A percentile compares a stretch with the other conserved stretches of the same genome.
Conservation (phyloP, 2,329 filamentous ascomycete genomes). For the Trichoderma koningii region DNA sequence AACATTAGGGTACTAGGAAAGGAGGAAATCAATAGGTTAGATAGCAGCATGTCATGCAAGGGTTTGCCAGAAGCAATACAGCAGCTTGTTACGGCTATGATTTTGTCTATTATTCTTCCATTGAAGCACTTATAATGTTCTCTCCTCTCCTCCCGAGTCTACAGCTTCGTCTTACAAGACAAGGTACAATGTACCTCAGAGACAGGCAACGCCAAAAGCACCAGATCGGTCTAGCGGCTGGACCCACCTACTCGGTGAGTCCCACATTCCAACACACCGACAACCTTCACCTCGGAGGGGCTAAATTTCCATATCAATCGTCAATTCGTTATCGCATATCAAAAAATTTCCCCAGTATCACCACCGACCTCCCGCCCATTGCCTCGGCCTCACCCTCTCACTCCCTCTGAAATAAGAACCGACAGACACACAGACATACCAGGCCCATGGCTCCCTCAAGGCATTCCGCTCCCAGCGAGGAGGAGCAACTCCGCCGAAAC, state of each 20-base stretch:
- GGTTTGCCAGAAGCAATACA: slow-evolving; percentile 3
- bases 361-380: not conserved
- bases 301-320: slow-evolving; percentile 24
- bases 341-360: slow-evolving; percentile 35
- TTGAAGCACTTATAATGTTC: too few species aligned
- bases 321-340: slow-evolving; percentile 29
- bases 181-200: not conserved
- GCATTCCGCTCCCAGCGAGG: slow-evolving; percentile 48
- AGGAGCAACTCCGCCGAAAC: slow-evolving; percentile 64
- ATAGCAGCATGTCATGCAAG: slow-evolving; percentile 17
- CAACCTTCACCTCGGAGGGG: slow-evolving; percentile 36
- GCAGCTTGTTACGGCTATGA: slow-evolving; percentile 12
- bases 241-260: not conserved
- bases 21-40: slow-evolving; percentile 1
- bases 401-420: not conserved
- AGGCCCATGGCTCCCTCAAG: slow-evolving; percentile 36
- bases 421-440: too few species aligned
- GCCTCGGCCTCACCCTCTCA: slow-evolving; percentile 14
- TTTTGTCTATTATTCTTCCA: not conserved
- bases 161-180: not conserved
- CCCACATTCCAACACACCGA: slow-evolving; percentile 16
- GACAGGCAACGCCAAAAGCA: not conserved
- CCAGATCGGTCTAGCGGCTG: not conserved
- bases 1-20: slow-evolving; percentile 11
- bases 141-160: too few species aligned